These are phyloP conservation scores for Talaromyces pinophilus DNA, from an alignment of 2,329 filamentous ascomycete genomes.

Conservation along the genomic window DNA sequence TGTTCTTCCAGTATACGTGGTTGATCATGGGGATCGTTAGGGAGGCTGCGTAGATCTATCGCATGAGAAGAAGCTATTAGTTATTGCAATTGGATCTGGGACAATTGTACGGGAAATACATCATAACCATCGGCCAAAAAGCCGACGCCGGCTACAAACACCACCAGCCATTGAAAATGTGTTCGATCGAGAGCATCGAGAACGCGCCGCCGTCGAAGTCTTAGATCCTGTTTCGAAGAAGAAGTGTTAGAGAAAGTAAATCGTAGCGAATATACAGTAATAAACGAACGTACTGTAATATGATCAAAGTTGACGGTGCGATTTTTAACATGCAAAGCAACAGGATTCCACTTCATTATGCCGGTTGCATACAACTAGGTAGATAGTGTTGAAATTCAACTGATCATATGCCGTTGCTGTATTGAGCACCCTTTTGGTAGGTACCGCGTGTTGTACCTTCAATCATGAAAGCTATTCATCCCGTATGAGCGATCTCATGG, in stretches of 20 bases:
- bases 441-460: not conserved
- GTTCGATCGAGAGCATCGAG: constrained; percentile 27
- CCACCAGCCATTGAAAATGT: constrained; percentile 26
- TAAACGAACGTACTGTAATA: constrained; percentile 23
- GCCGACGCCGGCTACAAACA: constrained; percentile 23
- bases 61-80: not conserved
- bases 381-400: not conserved
- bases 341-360: constrained; percentile 21
- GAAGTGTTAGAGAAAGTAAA: not conserved
- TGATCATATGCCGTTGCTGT: not conserved
- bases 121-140: constrained; percentile 25
- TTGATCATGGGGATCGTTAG: constrained; percentile 18
- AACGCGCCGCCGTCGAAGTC: constrained; percentile 24
- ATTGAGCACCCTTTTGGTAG: not conserved
- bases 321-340: constrained; percentile 25
- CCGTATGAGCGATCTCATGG: not conserved
- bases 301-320: constrained; percentile 26
- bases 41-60: constrained; percentile 19
- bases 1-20: constrained; percentile 16
- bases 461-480: not conserved
- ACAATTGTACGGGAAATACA: constrained; percentile 1
- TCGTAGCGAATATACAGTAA: not conserved
- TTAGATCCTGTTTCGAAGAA: constrained; percentile 20
- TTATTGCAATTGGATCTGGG: not conserved
- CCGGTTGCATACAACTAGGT: not conserved